Evolutionary conservation across 1,139 yeast genomes (phyloP).

Genomic region (Yamadazyma buinensis): DNA sequence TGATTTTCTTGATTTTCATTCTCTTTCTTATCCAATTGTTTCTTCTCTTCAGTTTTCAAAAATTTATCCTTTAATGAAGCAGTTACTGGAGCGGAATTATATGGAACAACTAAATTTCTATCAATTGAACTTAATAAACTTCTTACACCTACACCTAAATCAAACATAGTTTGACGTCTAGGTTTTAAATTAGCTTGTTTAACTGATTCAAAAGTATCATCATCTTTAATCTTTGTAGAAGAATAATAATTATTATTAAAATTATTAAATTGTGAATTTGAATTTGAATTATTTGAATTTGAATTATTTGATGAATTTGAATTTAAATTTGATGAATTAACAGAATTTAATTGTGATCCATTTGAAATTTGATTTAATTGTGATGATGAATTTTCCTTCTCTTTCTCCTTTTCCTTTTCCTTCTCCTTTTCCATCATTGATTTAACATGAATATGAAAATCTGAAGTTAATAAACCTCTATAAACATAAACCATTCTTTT

Average conservation of each 20-base stretch:
- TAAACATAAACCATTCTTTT: slow-evolving; percentile 85
- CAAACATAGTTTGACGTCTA: slow-evolving; percentile 48
- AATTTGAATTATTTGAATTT: not conserved
- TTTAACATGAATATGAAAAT: slow-evolving; percentile 66
- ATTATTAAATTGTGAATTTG: not conserved
- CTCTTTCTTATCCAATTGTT: slow-evolving; percentile 3
- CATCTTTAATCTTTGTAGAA: not conserved
- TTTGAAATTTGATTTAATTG: slow-evolving; percentile 3
- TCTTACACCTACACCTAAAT: slow-evolving; percentile 41
- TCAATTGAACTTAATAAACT: slow-evolving; percentile 42
- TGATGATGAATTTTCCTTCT: too few relatives aligned
- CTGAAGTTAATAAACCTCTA: slow-evolving; percentile 69
- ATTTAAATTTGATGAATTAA: not conserved
- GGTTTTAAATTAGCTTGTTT: slow-evolving; percentile 30
- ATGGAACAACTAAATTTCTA: slow-evolving; percentile 61
- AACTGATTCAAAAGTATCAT: slow-evolving; percentile 21
- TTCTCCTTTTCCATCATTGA: slow-evolving; percentile 45
- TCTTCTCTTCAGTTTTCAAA: slow-evolving; percentile 1
- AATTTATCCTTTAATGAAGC: slow-evolving; percentile 43
- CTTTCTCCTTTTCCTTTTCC: slow-evolving; percentile 12
- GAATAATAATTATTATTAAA: not conserved
- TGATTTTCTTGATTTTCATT: slow-evolving; percentile 8
- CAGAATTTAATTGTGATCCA: not conserved
- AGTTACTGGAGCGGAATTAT: slow-evolving; percentile 72
- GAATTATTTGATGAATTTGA: not conserved